phyloP scores from a whole-genome alignment of 768 basidiomycete genomes.

The Lenzites betulinus region DNA sequence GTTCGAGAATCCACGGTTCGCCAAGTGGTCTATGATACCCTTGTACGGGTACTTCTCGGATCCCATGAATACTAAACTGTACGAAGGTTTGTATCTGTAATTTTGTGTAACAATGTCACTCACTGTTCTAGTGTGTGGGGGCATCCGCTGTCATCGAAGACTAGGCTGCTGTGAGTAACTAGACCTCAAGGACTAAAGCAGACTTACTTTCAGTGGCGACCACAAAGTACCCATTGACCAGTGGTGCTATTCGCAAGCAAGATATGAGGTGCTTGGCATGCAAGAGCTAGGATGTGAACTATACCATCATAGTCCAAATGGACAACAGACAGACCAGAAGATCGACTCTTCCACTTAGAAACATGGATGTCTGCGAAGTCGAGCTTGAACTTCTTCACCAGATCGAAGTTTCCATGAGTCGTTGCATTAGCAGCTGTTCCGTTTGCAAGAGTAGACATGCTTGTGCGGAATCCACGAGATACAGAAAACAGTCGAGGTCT shows the following conservation, averaged over 20 bases:
- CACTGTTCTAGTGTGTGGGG: slow-evolving; percentile 97
- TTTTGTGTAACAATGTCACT: slow-evolving; percentile 31
- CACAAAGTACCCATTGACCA: slow-evolving; percentile 90
- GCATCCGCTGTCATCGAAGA: slow-evolving; percentile 93
- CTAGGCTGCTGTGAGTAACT: slow-evolving; percentile 40
- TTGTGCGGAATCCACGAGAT: slow-evolving; percentile 10
- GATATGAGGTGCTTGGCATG: slow-evolving; percentile 2
- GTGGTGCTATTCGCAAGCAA: slow-evolving; percentile 56
- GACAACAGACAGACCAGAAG: slow-evolving; percentile 86
- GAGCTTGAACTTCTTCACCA: slow-evolving; percentile 72
- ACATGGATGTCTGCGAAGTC: slow-evolving; percentile 79
- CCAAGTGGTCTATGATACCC: slow-evolving; percentile 91
- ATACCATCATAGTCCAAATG: slow-evolving; percentile 89
- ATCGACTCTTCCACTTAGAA: slow-evolving; percentile 86
- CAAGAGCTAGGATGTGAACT: slow-evolving; percentile 22
- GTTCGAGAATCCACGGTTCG: slow-evolving; percentile 90
- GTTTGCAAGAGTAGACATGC: slow-evolving; percentile 23
- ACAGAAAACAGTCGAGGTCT: slow-evolving; percentile 3
- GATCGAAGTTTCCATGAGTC: slow-evolving; percentile 77
- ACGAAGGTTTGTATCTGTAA: slow-evolving; percentile 6
- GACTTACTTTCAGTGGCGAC: slow-evolving; percentile 85
- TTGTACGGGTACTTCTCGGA: slow-evolving; percentile 96
- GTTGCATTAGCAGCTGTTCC: not conserved
- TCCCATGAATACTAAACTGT: slow-evolving; percentile 90
- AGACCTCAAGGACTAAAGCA: not conserved